Conservation (phyloP, 305 asterid species). For the Fraxinus xanthoxyloides region DNA sequence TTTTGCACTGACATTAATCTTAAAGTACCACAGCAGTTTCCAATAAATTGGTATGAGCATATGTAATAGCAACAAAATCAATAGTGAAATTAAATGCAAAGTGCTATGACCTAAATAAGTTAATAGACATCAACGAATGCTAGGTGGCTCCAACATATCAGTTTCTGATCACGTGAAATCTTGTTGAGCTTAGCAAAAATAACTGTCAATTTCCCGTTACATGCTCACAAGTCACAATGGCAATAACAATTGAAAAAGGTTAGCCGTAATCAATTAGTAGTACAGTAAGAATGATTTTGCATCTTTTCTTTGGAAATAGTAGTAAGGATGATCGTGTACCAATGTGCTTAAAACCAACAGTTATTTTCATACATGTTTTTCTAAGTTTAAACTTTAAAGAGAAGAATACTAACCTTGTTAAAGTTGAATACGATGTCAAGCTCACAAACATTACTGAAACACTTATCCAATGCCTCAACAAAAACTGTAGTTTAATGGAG, state of each 20-base stretch:
- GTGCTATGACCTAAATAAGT: not conserved
- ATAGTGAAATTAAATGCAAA: not conserved
- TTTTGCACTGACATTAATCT: not conserved
- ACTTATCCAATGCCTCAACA: slow-evolving; percentile 87
- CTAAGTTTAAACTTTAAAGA: slow-evolving; percentile 20
- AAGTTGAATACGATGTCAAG: slow-evolving; percentile 86
- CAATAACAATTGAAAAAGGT: not conserved
- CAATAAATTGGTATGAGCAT: not conserved
- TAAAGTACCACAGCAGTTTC: not conserved
- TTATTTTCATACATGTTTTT: not conserved
- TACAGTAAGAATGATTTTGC: not conserved
- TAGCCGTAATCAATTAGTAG: not conserved
- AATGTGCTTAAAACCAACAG: not conserved
- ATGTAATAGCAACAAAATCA: not conserved
- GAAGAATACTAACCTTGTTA: slow-evolving; percentile 60
- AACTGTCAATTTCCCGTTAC: not conserved
- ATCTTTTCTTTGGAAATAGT: not conserved
- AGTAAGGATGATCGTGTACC: not conserved
- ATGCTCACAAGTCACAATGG: not conserved
- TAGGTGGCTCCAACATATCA: not conserved
- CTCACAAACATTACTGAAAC: slow-evolving; percentile 90
- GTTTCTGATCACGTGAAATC: not conserved
- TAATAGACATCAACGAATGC: not conserved
- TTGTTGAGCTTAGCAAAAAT: slow-evolving; percentile 2
- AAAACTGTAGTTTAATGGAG: slow-evolving; percentile 53